phyloP scores from a whole-genome alignment of 805 yeast genomes.

The Barnettozyma populi region DNA sequence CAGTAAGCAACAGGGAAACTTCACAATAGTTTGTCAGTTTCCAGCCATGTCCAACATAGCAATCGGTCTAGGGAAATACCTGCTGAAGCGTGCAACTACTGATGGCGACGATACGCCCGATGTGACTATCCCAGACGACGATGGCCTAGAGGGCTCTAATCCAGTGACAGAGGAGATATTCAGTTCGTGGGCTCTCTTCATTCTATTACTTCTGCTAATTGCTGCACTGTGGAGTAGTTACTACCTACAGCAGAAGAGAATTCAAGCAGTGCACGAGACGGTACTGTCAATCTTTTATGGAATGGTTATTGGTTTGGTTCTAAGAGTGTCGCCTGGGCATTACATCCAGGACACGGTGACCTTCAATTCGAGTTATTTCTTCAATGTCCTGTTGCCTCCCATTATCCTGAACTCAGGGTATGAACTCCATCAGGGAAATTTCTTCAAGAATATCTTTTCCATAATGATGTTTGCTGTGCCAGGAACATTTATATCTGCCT shows the following conservation, averaged over 20 bases:
- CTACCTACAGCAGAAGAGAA: conserved; percentile 82
- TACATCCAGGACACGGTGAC: conserved; percentile 96
- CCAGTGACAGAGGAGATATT: conserved; percentile 94
- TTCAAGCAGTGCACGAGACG: conserved; percentile 96
- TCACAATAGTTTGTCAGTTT: neutral
- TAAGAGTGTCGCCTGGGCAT: conserved; percentile 91
- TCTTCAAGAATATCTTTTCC: conserved; percentile 86
- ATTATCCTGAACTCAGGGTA: conserved; percentile 95
- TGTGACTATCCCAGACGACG: conserved; percentile 34
- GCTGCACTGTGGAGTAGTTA: conserved; percentile 94
- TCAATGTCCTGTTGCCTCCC: conserved; percentile 91
- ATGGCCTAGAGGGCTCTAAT: conserved; percentile 59
- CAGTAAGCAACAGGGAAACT: neutral
- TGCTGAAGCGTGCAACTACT: conserved; percentile 22
- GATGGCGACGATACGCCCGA: conserved; percentile 30
- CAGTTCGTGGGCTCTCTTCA: conserved; percentile 95
- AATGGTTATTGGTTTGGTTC: conserved; percentile 88
- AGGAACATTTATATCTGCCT: conserved; percentile 89
- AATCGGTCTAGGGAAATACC: conserved; percentile 19
- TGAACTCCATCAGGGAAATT: conserved; percentile 92
- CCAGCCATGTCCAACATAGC: conserved; percentile 19
- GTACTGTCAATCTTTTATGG: conserved; percentile 95
- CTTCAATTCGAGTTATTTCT: conserved; percentile 89
- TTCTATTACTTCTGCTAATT: conserved; percentile 70
- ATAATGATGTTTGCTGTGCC: conserved; percentile 93